phyloP scores from a whole-genome alignment of 441 rosid genomes.

The Pelargonium fulgidum region DNA sequence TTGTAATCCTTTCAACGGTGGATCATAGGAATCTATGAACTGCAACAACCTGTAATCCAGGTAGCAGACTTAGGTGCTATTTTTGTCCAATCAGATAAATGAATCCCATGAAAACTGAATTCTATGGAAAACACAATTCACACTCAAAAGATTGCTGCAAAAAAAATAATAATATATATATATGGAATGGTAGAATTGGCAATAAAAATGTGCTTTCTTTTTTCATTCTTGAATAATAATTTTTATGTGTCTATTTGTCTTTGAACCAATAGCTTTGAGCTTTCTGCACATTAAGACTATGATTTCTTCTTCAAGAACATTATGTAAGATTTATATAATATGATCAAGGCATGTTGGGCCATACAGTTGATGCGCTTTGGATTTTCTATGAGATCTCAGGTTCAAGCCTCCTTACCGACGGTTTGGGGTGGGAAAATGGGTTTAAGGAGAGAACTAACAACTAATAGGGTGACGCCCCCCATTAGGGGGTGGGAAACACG shows the following conservation, averaged over 20 bases:
- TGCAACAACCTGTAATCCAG: slow-evolving; percentile 74
- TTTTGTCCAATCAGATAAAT: not conserved
- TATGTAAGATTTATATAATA: no score
- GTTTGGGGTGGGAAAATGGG: no score
- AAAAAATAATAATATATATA: not conserved
- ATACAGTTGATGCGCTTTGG: no score
- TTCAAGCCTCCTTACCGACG: no score
- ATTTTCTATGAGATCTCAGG: no score
- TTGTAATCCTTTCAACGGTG: slow-evolving; percentile 95
- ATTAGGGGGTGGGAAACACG: no score
- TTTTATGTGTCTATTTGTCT: not conserved
- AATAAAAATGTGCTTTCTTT: not conserved
- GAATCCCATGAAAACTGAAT: not conserved
- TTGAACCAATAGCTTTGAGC: not conserved
- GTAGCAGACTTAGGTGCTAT: slow-evolving; percentile 4
- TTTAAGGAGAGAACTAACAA: no score
- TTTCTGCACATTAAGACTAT: not conserved
- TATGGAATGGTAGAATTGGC: no score
- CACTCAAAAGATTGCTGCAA: not conserved
- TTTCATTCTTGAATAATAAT: not conserved
- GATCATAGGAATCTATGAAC: slow-evolving; percentile 94
- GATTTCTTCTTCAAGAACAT: slow-evolving; percentile 2
- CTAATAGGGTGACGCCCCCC: no score
- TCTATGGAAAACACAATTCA: not conserved
- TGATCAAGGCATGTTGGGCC: no score